These are phyloP conservation scores for Plasmodium sp. DNA, from an alignment of 169 alveolate genomes.

Conservation along the genomic window DNA sequence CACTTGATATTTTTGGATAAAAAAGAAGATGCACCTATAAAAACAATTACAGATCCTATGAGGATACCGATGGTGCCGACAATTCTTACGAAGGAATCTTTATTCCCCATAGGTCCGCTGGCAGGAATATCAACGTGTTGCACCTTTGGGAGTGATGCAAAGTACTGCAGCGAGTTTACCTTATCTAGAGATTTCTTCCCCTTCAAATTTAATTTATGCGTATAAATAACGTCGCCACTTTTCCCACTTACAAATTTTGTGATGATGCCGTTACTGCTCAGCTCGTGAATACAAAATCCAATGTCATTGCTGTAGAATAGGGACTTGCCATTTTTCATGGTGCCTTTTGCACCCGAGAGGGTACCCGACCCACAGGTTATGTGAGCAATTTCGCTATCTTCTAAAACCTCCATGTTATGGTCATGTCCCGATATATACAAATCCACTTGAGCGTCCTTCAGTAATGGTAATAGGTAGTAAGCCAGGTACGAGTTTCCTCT, in stretches of 20 bases:
- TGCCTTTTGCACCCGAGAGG: conserved; percentile 76
- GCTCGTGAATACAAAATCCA: conserved; percentile 89
- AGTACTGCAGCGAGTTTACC: conserved; percentile 79
- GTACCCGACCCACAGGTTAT: conserved; percentile 90
- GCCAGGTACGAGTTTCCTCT: conserved; percentile 90
- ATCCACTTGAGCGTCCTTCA: conserved; percentile 90
- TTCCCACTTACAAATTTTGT: conserved; percentile 86
- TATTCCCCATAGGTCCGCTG: conserved; percentile 84
- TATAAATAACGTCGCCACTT: conserved; percentile 83
- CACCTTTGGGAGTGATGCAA: conserved; percentile 84
- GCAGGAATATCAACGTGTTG: conserved; percentile 83
- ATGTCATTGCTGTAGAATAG: conserved; percentile 83
- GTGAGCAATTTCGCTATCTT: conserved; percentile 76
- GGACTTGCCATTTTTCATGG: conserved; percentile 77
- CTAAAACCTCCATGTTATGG: conserved; percentile 87
- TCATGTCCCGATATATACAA: conserved; percentile 93
- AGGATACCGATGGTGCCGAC: conserved; percentile 89
- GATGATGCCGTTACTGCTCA: conserved; percentile 82
- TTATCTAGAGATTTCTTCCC: conserved; percentile 76
- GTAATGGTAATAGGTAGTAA: conserved; percentile 87
- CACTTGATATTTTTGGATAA: conserved; percentile 44
- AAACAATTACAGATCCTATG: conserved; percentile 77
- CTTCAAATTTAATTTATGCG: conserved; percentile 83
- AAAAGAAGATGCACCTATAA: conserved; percentile 39
- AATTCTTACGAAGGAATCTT: conserved; percentile 87